Evolutionary conservation across 139 green algal genomes (phyloP).

Genomic region (Diplosphaera chodatii): DNA sequence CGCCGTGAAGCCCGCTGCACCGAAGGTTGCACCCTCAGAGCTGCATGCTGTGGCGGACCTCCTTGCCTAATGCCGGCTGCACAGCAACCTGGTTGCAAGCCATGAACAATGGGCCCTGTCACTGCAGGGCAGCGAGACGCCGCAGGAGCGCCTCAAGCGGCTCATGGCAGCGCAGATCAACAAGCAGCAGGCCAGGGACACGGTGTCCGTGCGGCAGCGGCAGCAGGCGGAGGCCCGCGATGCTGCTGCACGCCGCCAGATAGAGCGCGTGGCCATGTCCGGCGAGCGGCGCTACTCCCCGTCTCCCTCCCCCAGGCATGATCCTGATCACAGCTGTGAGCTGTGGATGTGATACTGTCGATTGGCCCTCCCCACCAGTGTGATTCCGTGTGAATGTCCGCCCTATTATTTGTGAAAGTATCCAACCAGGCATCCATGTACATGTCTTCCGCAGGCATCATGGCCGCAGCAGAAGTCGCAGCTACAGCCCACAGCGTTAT

Average conservation of each 20-base stretch:
- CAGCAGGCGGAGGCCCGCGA: conserved; percentile 31
- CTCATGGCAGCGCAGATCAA: conserved; percentile 72
- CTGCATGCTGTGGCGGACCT: too few relatives aligned
- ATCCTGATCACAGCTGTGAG: too few relatives aligned
- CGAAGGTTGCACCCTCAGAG: background rate
- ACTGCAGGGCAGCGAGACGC: conserved; percentile 49
- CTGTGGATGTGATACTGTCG: too few relatives aligned
- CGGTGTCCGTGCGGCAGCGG: conserved; percentile 37
- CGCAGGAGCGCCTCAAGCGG: conserved; percentile 69
- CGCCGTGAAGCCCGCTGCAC: too few relatives aligned
- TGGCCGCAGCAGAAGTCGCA: background rate
- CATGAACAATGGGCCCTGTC: too few relatives aligned
- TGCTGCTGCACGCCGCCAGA: conserved; percentile 18
- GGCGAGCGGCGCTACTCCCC: background rate
- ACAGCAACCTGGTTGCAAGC: too few relatives aligned
- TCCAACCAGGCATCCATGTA: too few relatives aligned
- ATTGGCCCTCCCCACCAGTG: too few relatives aligned
- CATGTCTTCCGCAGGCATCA: background rate
- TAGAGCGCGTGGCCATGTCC: conserved; percentile 12
- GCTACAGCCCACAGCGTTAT: too few relatives aligned
- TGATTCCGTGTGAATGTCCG: too few relatives aligned
- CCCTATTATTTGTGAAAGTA: too few relatives aligned
- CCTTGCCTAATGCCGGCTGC: too few relatives aligned
- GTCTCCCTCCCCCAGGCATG: background rate
- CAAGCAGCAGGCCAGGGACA: conserved; percentile 63